Evolutionary conservation across 352 stramenopile genomes (phyloP).

Genomic region (Pythium volutum): DNA sequence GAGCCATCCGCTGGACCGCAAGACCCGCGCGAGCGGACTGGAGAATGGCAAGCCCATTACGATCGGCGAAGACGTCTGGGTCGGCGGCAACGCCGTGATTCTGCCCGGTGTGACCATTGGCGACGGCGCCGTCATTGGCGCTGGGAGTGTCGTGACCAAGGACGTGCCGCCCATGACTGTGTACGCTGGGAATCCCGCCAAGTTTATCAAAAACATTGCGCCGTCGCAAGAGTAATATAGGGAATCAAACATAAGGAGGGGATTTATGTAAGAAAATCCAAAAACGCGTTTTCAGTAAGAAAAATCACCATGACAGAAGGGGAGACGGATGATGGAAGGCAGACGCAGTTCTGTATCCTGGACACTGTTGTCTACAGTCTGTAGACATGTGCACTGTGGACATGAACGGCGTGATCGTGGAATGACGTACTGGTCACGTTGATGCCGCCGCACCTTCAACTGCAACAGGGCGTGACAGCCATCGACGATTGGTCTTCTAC

Average conservation of each 20-base stretch:
- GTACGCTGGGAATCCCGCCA: slow-evolving; percentile 68
- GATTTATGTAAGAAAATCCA: no score
- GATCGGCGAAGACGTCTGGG: slow-evolving; percentile 84
- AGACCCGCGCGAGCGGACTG: slow-evolving; percentile 33
- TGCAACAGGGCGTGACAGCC: not conserved
- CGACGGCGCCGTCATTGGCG: slow-evolving; percentile 58
- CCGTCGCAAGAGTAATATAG: not conserved
- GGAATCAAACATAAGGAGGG: no score
- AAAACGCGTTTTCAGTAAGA: no score
- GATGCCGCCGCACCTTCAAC: slow-evolving; percentile 13
- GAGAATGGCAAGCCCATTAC: slow-evolving; percentile 68
- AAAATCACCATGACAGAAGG: not conserved
- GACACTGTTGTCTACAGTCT: no score
- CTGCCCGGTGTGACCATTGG: slow-evolving; percentile 70
- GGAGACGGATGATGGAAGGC: not conserved
- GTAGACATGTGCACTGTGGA: no score
- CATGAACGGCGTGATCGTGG: slow-evolving; percentile 2
- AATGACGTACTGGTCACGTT: not conserved
- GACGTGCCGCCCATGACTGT: slow-evolving; percentile 65
- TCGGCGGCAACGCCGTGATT: slow-evolving; percentile 77
- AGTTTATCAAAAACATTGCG: slow-evolving; percentile 63
- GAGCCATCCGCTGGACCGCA: slow-evolving; percentile 65
- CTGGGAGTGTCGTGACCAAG: slow-evolving; percentile 82
- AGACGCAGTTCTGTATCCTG: not conserved
- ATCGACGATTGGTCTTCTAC: slow-evolving; percentile 1